Conservation (phyloP, 179 eudicot genomes). For the Beta corolliflora region DNA sequence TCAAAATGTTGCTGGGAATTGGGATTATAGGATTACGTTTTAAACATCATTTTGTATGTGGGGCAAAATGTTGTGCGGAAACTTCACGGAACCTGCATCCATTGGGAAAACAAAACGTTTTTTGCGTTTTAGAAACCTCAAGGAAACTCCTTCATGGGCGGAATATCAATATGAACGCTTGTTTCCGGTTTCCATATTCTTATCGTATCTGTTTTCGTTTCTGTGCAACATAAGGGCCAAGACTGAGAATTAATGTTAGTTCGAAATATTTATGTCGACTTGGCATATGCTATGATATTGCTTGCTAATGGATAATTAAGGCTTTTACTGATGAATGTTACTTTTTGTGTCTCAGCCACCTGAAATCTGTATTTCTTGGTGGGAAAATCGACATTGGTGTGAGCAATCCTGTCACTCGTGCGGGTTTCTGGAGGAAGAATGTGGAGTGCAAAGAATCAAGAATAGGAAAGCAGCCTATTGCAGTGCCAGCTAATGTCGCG, state of each 20-base stretch:
- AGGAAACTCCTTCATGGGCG: no score
- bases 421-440: constrained; percentile 47
- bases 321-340: not conserved
- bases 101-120: no score
- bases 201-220: no score
- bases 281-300: not conserved
- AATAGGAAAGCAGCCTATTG: constrained; percentile 86
- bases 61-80: no score
- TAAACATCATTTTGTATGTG: no score
- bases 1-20: no score
- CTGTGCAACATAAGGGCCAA: no score
- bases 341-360: constrained; percentile 39
- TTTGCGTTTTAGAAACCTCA: no score
- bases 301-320: not conserved
- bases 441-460: constrained; percentile 93
- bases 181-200: no score
- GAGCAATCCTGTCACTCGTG: constrained; percentile 38
- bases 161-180: no score
- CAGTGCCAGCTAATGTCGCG: constrained; percentile 80
- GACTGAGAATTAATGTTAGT: not conserved
- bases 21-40: no score
- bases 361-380: constrained; percentile 57
- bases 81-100: no score
- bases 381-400: constrained; percentile 46
- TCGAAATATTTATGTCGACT: not conserved